Evolutionary conservation across 331 rosid genomes (phyloP).

Genomic region (Phaseolus coccineus): DNA sequence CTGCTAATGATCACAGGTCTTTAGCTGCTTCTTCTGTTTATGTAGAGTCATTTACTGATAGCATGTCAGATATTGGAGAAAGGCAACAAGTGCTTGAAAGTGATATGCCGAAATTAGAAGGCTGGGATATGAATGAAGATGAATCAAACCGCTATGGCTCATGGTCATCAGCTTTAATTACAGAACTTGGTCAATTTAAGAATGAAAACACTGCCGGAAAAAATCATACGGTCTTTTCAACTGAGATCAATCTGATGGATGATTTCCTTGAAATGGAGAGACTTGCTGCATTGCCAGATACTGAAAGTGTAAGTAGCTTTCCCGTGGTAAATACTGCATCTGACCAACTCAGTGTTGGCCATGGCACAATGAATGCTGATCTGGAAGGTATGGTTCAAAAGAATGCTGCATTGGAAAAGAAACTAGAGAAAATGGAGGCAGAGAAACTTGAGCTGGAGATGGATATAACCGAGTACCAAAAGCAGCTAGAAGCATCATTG

Average conservation of each 20-base stretch:
- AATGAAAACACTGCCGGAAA: slow-evolving; percentile 44
- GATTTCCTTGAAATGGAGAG: slow-evolving; percentile 85
- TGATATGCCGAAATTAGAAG: slow-evolving; percentile 38
- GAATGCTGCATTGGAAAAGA: slow-evolving; percentile 55
- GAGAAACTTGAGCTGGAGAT: slow-evolving; percentile 58
- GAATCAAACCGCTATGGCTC: slow-evolving; percentile 50
- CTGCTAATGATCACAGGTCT: slow-evolving; percentile 47
- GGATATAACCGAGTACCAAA: slow-evolving; percentile 51
- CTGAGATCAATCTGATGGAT: slow-evolving; percentile 71
- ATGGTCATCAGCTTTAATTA: slow-evolving; percentile 41
- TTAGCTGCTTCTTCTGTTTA: slow-evolving; percentile 48
- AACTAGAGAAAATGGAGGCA: slow-evolving; percentile 52
- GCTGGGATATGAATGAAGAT: slow-evolving; percentile 44
- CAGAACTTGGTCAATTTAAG: slow-evolving; percentile 44
- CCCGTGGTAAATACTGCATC: slow-evolving; percentile 39
- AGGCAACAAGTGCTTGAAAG: slow-evolving; percentile 49
- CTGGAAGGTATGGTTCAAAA: slow-evolving; percentile 56
- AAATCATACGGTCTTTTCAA: slow-evolving; percentile 48
- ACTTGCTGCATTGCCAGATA: slow-evolving; percentile 63
- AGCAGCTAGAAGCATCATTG: slow-evolving; percentile 55
- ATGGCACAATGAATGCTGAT: slow-evolving; percentile 43
- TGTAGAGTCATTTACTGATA: slow-evolving; percentile 60
- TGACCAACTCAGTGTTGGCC: slow-evolving; percentile 39
- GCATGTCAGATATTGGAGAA: slow-evolving; percentile 63
- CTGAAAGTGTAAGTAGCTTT: slow-evolving; percentile 45